Base-by-base conservation (phyloP, 1,139 yeast genomes). In the Pichia sp. region DNA sequence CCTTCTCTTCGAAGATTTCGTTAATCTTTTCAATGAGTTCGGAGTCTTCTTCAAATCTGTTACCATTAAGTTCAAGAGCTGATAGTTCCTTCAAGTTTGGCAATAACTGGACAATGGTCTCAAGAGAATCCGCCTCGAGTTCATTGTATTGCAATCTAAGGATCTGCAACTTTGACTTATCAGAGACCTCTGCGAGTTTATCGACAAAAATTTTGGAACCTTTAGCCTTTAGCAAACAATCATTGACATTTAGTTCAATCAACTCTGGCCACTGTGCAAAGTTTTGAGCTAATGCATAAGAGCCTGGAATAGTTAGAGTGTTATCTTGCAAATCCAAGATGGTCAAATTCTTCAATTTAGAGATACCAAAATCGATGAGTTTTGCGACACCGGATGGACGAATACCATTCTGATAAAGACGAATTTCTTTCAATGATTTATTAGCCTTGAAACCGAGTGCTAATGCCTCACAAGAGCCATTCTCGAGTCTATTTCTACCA, bases 401-500 rank as follows among this genome's bases (percentile, higher is more conserved):
- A 45, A 91, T 91, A 55, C 98, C 98, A 58, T 91, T 91, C 63
- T 91, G 98, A 55, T 86, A 88, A 51, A 91, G 69, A 56, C 84
- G 76, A 27, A 91, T 78, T 41, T 72, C 80, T 59, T 79, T 69
- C 55, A 93, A 69, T 9, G 47, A 39, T 29, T 72, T 68, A 58
- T 91, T 96, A 39, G 82, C 80, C 55, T 76, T 75, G 48, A 82
- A 71, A 30, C 88, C 91, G 33, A 82, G 65, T 2, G 95, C 74
- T 52, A 91, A 67, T 54, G 81, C 81, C 49, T 78, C 72, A 64
- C 80, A 74, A 10, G 96, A 86, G 3, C 97, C 98, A 60, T 87
- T 87, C 59, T 91, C 98, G 48, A 91, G 72, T 60, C 98, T 80
- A 63, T 91, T 91, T 64, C 98, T 76, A 45, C 98, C 98, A 64